Evolutionary conservation across 257 asterid species (phyloP).

Genomic region (Solanum dulcamara): DNA sequence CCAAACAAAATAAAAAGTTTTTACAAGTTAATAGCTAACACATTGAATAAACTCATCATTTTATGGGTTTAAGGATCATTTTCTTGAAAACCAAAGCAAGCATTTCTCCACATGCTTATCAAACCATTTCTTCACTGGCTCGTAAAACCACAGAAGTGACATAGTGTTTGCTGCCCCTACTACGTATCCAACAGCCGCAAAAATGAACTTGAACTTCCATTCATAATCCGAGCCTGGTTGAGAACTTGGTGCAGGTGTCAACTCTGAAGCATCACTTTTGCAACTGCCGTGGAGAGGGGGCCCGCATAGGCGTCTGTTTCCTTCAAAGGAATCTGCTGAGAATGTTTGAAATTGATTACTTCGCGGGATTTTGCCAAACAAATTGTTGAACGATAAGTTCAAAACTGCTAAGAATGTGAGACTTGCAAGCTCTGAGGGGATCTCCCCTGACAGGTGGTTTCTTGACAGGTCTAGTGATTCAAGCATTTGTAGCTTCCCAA

Average conservation of each 20-base stretch:
- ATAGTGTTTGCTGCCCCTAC: slow-evolving; percentile 44
- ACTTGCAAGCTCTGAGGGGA: slow-evolving; percentile 29
- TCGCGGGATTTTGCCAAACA: slow-evolving; percentile 33
- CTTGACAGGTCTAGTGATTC: slow-evolving; percentile 30
- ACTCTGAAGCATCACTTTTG: not conserved
- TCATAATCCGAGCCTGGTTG: not conserved
- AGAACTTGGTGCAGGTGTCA: not conserved
- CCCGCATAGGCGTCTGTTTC: slow-evolving; percentile 47
- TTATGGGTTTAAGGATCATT: not conserved
- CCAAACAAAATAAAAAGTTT: too few relatives aligned
- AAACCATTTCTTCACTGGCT: slow-evolving; percentile 29
- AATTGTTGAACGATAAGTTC: slow-evolving; percentile 36
- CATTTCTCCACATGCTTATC: slow-evolving; percentile 12
- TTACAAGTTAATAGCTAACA: too few relatives aligned
- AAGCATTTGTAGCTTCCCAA: slow-evolving; percentile 11
- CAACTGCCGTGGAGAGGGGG: slow-evolving; percentile 21
- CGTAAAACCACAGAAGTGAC: slow-evolving; percentile 39
- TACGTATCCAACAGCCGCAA: slow-evolving; percentile 42
- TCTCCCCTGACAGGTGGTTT: slow-evolving; percentile 28
- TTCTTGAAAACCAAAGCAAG: not conserved
- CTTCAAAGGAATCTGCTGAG: slow-evolving; percentile 16
- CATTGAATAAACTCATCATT: not conserved
- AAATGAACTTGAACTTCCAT: slow-evolving; percentile 24
- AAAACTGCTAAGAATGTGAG: slow-evolving; percentile 36
- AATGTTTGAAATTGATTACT: slow-evolving; percentile 35